Conservation (phyloP, 164 flowering plant species). For the Platanus orientalis region DNA sequence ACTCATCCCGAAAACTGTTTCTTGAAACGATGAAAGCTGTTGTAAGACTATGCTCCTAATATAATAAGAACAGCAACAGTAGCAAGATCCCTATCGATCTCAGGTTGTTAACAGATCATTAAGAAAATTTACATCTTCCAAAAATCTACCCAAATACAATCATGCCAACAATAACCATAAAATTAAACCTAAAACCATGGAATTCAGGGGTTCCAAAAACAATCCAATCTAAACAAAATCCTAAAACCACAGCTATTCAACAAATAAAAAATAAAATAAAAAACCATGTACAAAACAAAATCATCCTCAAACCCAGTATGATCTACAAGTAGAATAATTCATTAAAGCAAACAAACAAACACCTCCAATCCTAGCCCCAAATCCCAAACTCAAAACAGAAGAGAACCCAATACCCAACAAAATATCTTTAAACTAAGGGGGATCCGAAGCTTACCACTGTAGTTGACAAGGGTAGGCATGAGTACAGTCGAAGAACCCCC, state of each 20-base stretch:
- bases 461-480: slow-evolving; percentile 36
- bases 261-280: not conserved
- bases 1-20: too few relatives aligned
- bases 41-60: too few relatives aligned
- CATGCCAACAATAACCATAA: not conserved
- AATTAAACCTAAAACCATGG: not conserved
- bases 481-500: too few relatives aligned
- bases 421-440: not conserved
- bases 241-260: not conserved
- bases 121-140: not conserved
- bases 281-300: not conserved
- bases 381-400: not conserved
- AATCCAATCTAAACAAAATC: not conserved
- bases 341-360: not conserved
- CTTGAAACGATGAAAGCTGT: too few relatives aligned
- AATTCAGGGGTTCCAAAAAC: not conserved
- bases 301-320: not conserved
- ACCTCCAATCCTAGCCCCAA: not conserved
- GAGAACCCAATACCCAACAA: not conserved
- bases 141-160: not conserved
- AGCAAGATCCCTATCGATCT: not conserved
- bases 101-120: not conserved
- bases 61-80: not conserved
- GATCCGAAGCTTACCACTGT: slow-evolving; percentile 21
- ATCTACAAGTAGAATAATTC: not conserved